Evolutionary conservation across 164 flowering plant species (phyloP), one percentile per base, ranked within the genome.

Genomic region (Platanus orientalis): DNA sequence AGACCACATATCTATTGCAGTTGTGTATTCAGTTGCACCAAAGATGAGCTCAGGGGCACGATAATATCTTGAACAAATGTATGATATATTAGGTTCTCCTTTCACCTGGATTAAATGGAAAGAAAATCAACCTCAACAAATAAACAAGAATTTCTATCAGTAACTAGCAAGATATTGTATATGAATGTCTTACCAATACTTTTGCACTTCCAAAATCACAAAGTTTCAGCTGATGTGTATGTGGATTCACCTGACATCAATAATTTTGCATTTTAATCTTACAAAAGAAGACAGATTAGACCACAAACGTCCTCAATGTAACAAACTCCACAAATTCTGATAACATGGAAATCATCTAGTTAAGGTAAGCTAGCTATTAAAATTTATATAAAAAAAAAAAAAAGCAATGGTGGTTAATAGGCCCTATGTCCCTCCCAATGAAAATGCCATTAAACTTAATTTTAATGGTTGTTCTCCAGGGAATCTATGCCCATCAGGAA

Each of bases 121-220:
- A 48, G 1, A 57, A 54, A 58, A 67, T 26, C 20, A 58, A 60
- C 39, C 14, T 63, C 66, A 63, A 48, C 49, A n/a, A 21, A 40
- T 56, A 21, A 50, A 39, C 23, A 57, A 6, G 21, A 40, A 0
- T 26, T 30, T 61, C 23, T 27, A 63, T 25, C 42, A 52, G 47
- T 50, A 58, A 63, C n/a, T 25, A 54, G 14, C 27, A 49, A 54
- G 51, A 40, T 25, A 21, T 32, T 29, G 23, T 52, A 21, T 29
- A 65, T 34, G 6, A 48, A 70, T 70, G 36, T 52, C 80, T 71
- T 78, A 92, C 98, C 90, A 92, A 69, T 44, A 92, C 95, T 92
- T 92, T 92, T 58, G 98, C 98, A 76, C 98, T 92, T 65, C 98
- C 98, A 79, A 92, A 92, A 71, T 92, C 98, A 79, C 98, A 92